Evolutionary conservation across 257 asterid species (phyloP).

Genomic region (Solanum etuberosum): DNA sequence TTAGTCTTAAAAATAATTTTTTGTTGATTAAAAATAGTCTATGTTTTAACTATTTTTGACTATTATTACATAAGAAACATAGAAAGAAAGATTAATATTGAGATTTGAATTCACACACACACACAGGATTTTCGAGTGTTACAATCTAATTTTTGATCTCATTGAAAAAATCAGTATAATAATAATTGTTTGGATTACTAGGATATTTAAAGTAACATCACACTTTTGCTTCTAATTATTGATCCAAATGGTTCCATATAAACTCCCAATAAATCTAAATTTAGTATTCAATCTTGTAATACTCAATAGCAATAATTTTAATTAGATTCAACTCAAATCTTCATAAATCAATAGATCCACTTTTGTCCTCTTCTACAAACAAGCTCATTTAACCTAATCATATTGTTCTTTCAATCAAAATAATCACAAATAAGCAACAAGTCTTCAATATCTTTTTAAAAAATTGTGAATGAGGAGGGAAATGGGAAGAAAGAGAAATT

Average conservation of each 20-base stretch:
- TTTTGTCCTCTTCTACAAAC: neutral
- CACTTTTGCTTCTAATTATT: neutral
- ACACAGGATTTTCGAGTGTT: no score
- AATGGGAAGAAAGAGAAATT: neutral
- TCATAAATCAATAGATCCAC: neutral
- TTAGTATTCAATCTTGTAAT: neutral
- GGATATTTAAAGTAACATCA: neutral
- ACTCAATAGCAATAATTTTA: neutral
- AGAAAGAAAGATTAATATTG: no score
- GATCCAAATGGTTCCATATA: neutral
- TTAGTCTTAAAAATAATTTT: no score
- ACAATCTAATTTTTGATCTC: no score
- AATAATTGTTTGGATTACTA: no score
- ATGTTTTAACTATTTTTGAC: no score
- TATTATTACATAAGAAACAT: no score
- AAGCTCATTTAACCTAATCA: neutral
- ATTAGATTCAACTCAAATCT: neutral
- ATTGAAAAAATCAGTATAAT: no score
- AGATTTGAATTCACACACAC: no score
- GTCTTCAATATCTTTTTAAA: neutral
- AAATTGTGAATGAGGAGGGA: neutral
- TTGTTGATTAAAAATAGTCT: no score
- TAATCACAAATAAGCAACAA: neutral
- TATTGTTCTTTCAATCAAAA: neutral
- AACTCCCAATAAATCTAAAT: neutral